Evolutionary conservation across 306 rosid species (phyloP), one percentile per base, ranked within the genome.

Genomic region (Quercus agrifolia): DNA sequence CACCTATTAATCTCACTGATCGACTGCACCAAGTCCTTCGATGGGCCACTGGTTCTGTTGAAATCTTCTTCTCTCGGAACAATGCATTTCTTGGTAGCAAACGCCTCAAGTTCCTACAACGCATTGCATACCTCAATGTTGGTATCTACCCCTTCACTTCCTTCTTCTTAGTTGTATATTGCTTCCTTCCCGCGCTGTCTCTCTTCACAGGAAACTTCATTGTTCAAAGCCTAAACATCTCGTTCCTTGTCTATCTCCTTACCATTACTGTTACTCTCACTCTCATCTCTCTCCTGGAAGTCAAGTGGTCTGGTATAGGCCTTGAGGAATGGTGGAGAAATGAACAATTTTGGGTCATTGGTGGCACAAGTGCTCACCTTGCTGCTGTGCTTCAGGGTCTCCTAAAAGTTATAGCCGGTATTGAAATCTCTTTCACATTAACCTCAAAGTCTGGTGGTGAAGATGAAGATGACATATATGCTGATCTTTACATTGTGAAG

Each of bases 31-130:
- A 93, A 58, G 98, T 90, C 61, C 88, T 93, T 7, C 82, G 94
- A 68, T 93, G 98, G 98, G 98, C 98, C 12, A 93, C 94, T 1
- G 98, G 98, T 25, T 91, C 98, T 0, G 94, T 93, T 2, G 98
- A 93, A 77, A 93, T 91, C 70, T 93, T 91, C 88, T 93, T 85
- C 93, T 93, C 98, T 0, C 80, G 73, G 78, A 93, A 93, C 90
- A 93, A 93, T 23, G 92, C 98, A 1, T 10, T 91, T n/a, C 89
- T 91, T 3, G 94, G 88, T 9, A 90, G 81, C 75, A 81, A 81
- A n/a, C 97, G 98, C 63, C 94, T 93, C 68, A 93, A 93, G 84
- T 93, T 93, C 62, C 75, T 90, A 19, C 98, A 93, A 77, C 82
- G 98, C 31, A 12, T 93, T 12, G 92, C 98, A 18, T 93, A 93